A percentile compares a stretch with the other conserved stretches of the same genome.
These are phyloP conservation scores for Odontarrhena argentea DNA, from an alignment of 345 rosid species.

Conservation along the genomic window DNA sequence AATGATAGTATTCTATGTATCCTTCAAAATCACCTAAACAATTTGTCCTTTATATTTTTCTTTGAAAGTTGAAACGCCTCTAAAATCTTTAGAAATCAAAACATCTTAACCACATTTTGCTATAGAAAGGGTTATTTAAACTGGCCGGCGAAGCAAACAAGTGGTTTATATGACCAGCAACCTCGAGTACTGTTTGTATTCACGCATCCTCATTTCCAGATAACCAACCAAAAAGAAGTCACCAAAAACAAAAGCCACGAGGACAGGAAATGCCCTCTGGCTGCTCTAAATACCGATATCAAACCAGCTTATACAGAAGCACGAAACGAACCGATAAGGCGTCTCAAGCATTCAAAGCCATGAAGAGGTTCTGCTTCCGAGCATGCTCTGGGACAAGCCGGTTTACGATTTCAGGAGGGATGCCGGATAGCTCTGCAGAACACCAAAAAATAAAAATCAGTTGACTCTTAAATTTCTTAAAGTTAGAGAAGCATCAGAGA, in stretches of 20 bases:
- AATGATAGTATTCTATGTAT: too few species aligned
- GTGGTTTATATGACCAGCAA: conserved; percentile 26
- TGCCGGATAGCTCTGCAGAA: conserved; percentile 70
- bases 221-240: conserved; percentile 12
- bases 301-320: conserved; percentile 36
- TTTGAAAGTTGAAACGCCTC: background rate
- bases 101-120: background rate
- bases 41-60: background rate
- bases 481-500: background rate
- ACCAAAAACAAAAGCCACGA: conserved; percentile 32
- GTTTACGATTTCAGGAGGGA: conserved; percentile 62
- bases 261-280: conserved; percentile 11
- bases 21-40: too few species aligned
- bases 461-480: background rate
- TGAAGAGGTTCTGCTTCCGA: conserved; percentile 87
- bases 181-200: conserved; percentile 32
- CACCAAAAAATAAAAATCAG: background rate
- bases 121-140: background rate
- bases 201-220: conserved; percentile 29
- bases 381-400: conserved; percentile 84
- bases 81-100: conserved; percentile 2
- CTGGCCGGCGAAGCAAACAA: conserved; percentile 27
- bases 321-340: background rate
- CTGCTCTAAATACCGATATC: conserved; percentile 10
- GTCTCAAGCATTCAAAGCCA: conserved; percentile 71